phyloP scores from a whole-genome alignment of 176 grass and related monocot species.

The Carex myosuroides region DNA sequence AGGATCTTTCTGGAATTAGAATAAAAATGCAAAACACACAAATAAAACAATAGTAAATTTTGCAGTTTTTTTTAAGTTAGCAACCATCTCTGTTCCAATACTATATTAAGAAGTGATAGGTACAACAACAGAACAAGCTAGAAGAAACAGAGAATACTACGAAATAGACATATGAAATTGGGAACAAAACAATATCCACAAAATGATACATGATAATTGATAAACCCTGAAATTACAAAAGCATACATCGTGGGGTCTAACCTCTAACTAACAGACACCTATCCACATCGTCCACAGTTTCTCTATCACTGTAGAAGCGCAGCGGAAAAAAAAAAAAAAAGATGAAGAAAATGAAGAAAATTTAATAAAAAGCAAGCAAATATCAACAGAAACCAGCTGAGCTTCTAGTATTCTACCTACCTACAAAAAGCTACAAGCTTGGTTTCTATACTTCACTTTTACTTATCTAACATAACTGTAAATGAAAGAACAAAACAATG shows the following conservation, averaged over 20 bases:
- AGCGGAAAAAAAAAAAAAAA: no score
- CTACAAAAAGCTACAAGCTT: slow-evolving; percentile 38
- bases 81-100: neutral
- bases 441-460: neutral
- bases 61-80: neutral
- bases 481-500: slow-evolving; percentile 2
- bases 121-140: slow-evolving; percentile 2
- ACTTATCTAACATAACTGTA: slow-evolving; percentile 11
- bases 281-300: slow-evolving; percentile 1
- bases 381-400: slow-evolving; percentile 38
- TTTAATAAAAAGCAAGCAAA: neutral
- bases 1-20: neutral
- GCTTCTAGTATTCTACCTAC: slow-evolving; percentile 25
- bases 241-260: slow-evolving; percentile 4
- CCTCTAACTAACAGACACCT: neutral
- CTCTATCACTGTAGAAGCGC: neutral
- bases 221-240: slow-evolving; percentile 8
- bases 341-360: neutral
- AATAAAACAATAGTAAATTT: neutral
- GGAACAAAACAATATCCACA: slow-evolving; percentile 4
- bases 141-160: neutral
- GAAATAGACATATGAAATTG: neutral
- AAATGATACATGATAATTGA: slow-evolving; percentile 1
- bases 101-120: neutral
- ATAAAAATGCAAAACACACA: neutral